Conservation (phyloP, 1,284 basidiomycete genomes). For the Stereum hirsutum region DNA sequence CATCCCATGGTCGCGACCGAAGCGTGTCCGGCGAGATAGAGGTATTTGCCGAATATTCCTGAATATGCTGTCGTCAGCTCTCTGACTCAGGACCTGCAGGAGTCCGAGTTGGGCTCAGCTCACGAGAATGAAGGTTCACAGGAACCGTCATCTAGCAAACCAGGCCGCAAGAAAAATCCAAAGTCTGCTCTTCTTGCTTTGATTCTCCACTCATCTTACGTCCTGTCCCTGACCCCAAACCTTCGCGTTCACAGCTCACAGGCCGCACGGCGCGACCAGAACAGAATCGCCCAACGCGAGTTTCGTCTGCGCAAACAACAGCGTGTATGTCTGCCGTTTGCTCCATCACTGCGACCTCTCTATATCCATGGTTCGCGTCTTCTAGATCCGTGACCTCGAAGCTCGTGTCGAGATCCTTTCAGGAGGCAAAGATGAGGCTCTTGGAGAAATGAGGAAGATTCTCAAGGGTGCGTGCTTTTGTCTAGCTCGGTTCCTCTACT, state of each 20-base stretch:
- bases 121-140: slow-evolving; percentile 22
- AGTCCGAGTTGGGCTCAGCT: slow-evolving; percentile 55
- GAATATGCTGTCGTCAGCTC: slow-evolving; percentile 8
- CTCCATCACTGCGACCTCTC: slow-evolving; percentile 4
- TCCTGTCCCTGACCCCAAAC: slow-evolving; percentile 10
- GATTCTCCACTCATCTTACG: slow-evolving; percentile 19
- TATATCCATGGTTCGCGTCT: slow-evolving; percentile 4
- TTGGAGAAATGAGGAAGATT: slow-evolving; percentile 74
- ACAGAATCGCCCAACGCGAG: slow-evolving; percentile 88
- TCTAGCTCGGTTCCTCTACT: slow-evolving; percentile 7
- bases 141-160: slow-evolving; percentile 39
- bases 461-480: slow-evolving; percentile 47
- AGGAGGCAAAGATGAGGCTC: slow-evolving; percentile 80
- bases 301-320: slow-evolving; percentile 88
- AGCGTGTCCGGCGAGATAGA: slow-evolving; percentile 50
- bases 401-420: slow-evolving; percentile 86
- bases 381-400: slow-evolving; percentile 85
- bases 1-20: slow-evolving; percentile 33
- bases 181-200: slow-evolving; percentile 39
- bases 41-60: slow-evolving; percentile 22
- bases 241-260: slow-evolving; percentile 52
- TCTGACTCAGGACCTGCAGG: slow-evolving; percentile 22
- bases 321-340: slow-evolving; percentile 33
- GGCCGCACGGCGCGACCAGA: slow-evolving; percentile 81
- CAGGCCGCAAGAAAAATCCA: slow-evolving; percentile 79